Evolutionary conservation across 805 yeast genomes (phyloP).

Genomic region (Candida corydali): DNA sequence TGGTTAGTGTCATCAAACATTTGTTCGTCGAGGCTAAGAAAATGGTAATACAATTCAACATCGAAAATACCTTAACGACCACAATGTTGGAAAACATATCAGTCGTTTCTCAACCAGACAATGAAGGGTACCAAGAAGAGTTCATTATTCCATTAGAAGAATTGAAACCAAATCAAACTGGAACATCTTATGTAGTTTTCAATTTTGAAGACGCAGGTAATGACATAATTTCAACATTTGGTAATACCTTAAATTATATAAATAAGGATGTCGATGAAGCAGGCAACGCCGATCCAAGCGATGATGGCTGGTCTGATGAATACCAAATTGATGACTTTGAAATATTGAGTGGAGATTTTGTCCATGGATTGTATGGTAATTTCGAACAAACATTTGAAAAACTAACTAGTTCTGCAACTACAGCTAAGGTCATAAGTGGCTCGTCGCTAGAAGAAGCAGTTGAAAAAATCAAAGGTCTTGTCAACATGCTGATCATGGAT

Average conservation of each 20-base stretch:
- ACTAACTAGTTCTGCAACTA: conserved; percentile 54
- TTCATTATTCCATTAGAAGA: conserved; percentile 70
- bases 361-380: conserved; percentile 73
- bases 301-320: conserved; percentile 88
- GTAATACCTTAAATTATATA: conserved; percentile 66
- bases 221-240: conserved; percentile 42
- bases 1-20: conserved; percentile 80
- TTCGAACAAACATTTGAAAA: conserved; percentile 74
- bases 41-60: conserved; percentile 74
- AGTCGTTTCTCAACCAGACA: conserved; percentile 63
- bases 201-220: conserved; percentile 31
- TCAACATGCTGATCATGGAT: conserved; percentile 61
- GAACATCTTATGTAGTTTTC: conserved; percentile 75
- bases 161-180: conserved; percentile 66
- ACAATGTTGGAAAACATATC: conserved; percentile 73
- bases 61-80: conserved; percentile 80
- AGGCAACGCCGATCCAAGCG: conserved; percentile 58
- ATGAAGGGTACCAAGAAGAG: conserved; percentile 57
- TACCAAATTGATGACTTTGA: conserved; percentile 83
- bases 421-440: conserved; percentile 61
- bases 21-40: conserved; percentile 63
- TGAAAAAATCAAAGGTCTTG: conserved; percentile 44
- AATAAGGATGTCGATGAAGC: conserved; percentile 78
- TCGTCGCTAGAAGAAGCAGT: conserved; percentile 41
- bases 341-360: conserved; percentile 75